Conservation (phyloP, 805 yeast genomes). For the Wickerhamomyces ciferrii region DNA sequence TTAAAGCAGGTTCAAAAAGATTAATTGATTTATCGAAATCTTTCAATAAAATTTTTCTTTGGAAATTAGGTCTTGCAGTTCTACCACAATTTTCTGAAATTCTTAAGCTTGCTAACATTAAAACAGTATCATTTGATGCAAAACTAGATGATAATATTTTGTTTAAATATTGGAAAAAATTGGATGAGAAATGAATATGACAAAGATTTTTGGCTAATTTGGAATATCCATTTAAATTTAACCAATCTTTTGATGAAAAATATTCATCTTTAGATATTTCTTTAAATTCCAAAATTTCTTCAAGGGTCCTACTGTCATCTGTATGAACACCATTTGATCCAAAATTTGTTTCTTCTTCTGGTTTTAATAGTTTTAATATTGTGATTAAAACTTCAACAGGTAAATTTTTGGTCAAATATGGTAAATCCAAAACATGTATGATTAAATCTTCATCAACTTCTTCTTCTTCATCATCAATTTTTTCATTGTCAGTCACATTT, state of each 20-base stretch:
- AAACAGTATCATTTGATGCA: conserved; percentile 33
- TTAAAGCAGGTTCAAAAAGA: conserved; percentile 78
- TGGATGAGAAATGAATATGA: conserved; percentile 27
- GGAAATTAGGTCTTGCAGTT: conserved; percentile 70
- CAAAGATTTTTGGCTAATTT: conserved; percentile 22
- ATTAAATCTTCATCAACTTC: conserved; percentile 24
- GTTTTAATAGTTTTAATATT: conserved; percentile 43
- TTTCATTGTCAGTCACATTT: too few relatives aligned
- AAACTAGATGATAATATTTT: conserved; percentile 40
- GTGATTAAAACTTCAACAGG: conserved; percentile 39
- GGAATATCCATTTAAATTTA: conserved; percentile 28
- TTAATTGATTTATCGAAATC: conserved; percentile 24
- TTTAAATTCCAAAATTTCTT: conserved; percentile 28
- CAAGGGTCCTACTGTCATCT: conserved; percentile 4
- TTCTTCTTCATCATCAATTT: background rate
- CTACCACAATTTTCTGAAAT: conserved; percentile 82
- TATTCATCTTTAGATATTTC: conserved; percentile 23
- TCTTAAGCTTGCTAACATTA: conserved; percentile 54
- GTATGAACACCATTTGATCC: conserved; percentile 10
- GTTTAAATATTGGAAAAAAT: conserved; percentile 43
- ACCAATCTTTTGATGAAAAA: conserved; percentile 37
- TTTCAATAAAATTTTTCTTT: conserved; percentile 50
- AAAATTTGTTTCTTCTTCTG: conserved; percentile 49
- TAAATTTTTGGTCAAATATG: conserved; percentile 40
- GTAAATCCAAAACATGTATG: conserved; percentile 56